Percentiles rank a stretch among this genome's conserved stretches.
Conservation (phyloP, 495 filamentous ascomycete genomes). For the Podospora tetraspora region DNA sequence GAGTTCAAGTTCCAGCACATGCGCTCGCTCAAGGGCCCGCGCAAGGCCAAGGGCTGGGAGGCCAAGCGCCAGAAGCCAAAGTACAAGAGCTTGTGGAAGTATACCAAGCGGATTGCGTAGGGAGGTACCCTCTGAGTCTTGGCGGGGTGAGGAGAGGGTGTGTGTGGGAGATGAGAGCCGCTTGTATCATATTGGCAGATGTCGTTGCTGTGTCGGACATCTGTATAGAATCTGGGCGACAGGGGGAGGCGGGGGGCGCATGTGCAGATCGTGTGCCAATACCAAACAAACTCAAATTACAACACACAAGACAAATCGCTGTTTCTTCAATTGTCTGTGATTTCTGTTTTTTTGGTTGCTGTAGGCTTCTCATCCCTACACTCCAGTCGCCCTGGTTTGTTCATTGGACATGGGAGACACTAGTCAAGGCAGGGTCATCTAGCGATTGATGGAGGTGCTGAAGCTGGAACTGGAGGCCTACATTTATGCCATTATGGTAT, state of each 20-base stretch:
- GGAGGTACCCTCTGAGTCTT: not conserved
- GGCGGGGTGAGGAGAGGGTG: not conserved
- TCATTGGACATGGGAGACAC: no score
- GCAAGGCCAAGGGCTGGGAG: constrained; percentile 51
- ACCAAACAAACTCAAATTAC: constrained; percentile 1
- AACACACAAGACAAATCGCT: not conserved
- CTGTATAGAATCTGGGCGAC: constrained; percentile 2
- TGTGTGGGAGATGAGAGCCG: not conserved
- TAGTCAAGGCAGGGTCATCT: no score
- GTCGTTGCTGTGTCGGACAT: constrained; percentile 17
- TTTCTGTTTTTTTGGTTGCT: no score
- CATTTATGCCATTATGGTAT: no score
- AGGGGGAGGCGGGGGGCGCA: not conserved
- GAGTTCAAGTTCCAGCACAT: constrained; percentile 73
- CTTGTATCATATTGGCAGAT: constrained; percentile 16
- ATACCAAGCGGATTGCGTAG: constrained; percentile 42
- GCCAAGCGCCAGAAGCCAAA: constrained; percentile 51
- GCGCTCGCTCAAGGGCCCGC: constrained; percentile 45
- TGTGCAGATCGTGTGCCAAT: constrained; percentile 12
- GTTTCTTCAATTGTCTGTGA: not conserved
- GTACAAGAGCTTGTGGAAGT: constrained; percentile 51
- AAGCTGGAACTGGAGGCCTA: no score
- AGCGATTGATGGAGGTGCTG: no score
- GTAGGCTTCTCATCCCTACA: no score
- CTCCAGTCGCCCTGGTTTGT: no score